Base-by-base conservation (phyloP, 495 filamentous ascomycete species). In the Tuber magnatum region DNA sequence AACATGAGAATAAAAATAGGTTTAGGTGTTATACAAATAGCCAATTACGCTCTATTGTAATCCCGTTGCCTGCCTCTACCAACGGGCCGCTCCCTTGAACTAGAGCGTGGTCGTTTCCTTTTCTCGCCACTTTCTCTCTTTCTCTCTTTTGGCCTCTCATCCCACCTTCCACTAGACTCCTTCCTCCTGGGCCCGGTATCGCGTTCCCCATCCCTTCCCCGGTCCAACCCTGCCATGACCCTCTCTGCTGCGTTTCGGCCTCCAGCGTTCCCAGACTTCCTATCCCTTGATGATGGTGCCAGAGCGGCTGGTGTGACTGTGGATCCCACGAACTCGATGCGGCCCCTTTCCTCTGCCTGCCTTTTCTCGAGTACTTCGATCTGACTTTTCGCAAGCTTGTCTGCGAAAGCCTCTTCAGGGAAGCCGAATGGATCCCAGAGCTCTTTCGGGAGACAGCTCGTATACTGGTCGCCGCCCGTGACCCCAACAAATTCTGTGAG, bases 401-500 rank as follows among this genome's bases (percentile, higher is more conserved):
- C 92, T 74, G 89, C 91, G 83, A 91, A 97, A 6, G 91, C 92
- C 84, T 87, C 90, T 3, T 84, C 84, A 0, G 93, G 92, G 76
- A 94, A 91, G 61, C 76, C 85, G 8, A 83, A 81, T 1, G 90
- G 88, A 80, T 93, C 87, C 89, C 91, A 97, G 46, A 93, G 69
- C 1, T 91, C 90, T 39, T 80, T 80, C 0, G 89, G 82, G 46
- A 99, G 82, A 28, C 92, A 89, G n/a, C 90, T 93, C 10, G 87
- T 85, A 80, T 97, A 97, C 85, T 96, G 92, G 5, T 88, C 86
- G 48, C 84, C 82, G 69, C 88, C 86, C 74, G 87, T 86, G 68
- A 97, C 86, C 6, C 92, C 93, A 8, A 91, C 91, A 85, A 95
- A 97, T 10, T 86, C 87, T 85, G 94, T 89, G 81, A 98, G 86